These are phyloP conservation scores for Nyctanthes arbortristis DNA, from an alignment of 257 asterid species.

Conservation along the genomic window DNA sequence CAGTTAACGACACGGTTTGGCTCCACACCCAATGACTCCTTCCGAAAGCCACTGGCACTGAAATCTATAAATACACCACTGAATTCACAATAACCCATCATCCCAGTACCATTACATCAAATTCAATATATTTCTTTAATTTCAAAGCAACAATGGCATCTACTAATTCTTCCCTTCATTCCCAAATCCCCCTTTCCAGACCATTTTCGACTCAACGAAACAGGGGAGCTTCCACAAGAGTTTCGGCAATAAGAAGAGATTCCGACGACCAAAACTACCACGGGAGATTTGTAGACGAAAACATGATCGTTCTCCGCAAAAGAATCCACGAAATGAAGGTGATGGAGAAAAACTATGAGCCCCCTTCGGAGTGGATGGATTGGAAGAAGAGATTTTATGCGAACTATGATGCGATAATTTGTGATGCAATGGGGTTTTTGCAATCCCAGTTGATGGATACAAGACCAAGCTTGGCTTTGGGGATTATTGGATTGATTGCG, in stretches of 20 bases:
- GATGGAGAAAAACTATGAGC: conserved; percentile 3
- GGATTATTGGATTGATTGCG: conserved; percentile 28
- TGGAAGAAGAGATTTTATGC: too few relatives aligned
- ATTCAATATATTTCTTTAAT: too few relatives aligned
- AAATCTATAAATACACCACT: too few relatives aligned
- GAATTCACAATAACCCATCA: too few relatives aligned
- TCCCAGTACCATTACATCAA: too few relatives aligned
- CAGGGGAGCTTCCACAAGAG: neutral
- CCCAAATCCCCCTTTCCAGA: neutral
- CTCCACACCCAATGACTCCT: too few relatives aligned
- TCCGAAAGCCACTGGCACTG: too few relatives aligned
- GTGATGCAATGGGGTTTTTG: too few relatives aligned
- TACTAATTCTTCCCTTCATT: conserved; percentile 10
- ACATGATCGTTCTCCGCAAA: conserved; percentile 24
- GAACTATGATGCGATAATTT: too few relatives aligned
- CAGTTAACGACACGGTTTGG: too few relatives aligned
- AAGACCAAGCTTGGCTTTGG: conserved; percentile 43
- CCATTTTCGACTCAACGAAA: neutral
- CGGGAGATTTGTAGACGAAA: conserved; percentile 24
- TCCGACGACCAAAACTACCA: neutral
- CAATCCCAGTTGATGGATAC: too few relatives aligned
- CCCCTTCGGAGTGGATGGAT: neutral
- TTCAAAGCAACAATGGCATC: too few relatives aligned
- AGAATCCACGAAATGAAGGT: conserved; percentile 20
- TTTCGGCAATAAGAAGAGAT: conserved; percentile 14